Evolutionary conservation across 176 grass and related monocot genomes (phyloP), one percentile per base, ranked within the genome.

Genomic region (Oryza australiensis): DNA sequence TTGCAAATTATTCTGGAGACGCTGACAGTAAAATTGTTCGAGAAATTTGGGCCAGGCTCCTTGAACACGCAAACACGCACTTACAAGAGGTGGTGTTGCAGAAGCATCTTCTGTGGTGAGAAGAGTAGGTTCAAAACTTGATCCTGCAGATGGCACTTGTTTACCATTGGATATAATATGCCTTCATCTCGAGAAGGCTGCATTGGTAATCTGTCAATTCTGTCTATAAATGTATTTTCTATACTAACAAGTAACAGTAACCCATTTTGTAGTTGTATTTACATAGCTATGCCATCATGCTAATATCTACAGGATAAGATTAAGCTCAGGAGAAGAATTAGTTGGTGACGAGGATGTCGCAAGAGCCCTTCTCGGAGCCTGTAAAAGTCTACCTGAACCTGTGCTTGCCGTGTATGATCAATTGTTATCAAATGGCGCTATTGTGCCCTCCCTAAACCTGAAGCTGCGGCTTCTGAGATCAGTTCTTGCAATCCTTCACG

Each of bases 151-250:
- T 82, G 92, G 91, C 16, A 80, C 82, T 49, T 93, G 93, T 70
- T 84, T 98, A 53, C 96, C 90, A 34, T 79, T 98, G 38, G 96
- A 95, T 87, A 90, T 88, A 79, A 90, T 95, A 72, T 95, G 93
- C 82, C 87, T 98, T 77, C 96, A 95, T 67, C 92, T 95, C 72
- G 96, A 98, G 88, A 98, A 95, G 75, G 90, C 90, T 63, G 96
- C 96, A 82, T 64, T 94, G 96, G 96, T 98, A 92, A 80, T 65
- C 42, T 76, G n/a, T 80, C 83, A 38, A 86, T 67, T 66, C n/a
- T 81, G 9, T 76, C 8, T 75, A 66, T 70, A 72, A 49, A 18
- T 89, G 55, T 68, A 66, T 38, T 40, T 55, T 60, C 0, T 15
- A 57, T 38, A 66, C 33, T 76, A 72, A 78, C 66, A 72, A 22